Conservation (phyloP, 2,329 filamentous ascomycete species). For the Parastagonospora nodorum region DNA sequence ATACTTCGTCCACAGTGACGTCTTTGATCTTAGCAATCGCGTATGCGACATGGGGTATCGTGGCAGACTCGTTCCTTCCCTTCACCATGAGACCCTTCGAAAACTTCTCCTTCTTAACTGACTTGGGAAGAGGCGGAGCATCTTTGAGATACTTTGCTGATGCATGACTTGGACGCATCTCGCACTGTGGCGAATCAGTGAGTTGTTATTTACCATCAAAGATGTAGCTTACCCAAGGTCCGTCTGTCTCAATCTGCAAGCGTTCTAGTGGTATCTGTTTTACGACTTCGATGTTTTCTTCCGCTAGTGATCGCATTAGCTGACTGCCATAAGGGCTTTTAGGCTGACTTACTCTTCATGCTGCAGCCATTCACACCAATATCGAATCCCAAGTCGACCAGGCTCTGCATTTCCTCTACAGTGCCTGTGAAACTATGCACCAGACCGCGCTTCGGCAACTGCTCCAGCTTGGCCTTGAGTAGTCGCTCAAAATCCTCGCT, state of each 20-base stretch:
- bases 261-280: slow-evolving; percentile 76
- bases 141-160: slow-evolving; percentile 75
- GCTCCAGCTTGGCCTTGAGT: slow-evolving; percentile 66
- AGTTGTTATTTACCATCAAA: neutral
- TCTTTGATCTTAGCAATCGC: slow-evolving; percentile 87
- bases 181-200: slow-evolving; percentile 63
- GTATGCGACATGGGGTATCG: slow-evolving; percentile 83
- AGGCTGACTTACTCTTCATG: slow-evolving; percentile 69
- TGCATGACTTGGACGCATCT: slow-evolving; percentile 87
- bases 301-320: slow-evolving; percentile 25
- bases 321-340: neutral
- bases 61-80: slow-evolving; percentile 89
- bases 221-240: slow-evolving; percentile 69
- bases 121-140: slow-evolving; percentile 74
- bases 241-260: slow-evolving; percentile 95
- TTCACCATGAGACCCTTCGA: slow-evolving; percentile 87
- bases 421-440: slow-evolving; percentile 97
- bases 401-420: slow-evolving; percentile 77
- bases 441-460: slow-evolving; percentile 75
- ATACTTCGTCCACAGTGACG: slow-evolving; percentile 78
- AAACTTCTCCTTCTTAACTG: slow-evolving; percentile 97
- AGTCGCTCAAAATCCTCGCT: slow-evolving; percentile 64
- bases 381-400: slow-evolving; percentile 81
- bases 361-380: slow-evolving; percentile 97
- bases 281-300: slow-evolving; percentile 82